Evolutionary conservation across 306 rosid genomes (phyloP).

Genomic region (Quercus bicolor): DNA sequence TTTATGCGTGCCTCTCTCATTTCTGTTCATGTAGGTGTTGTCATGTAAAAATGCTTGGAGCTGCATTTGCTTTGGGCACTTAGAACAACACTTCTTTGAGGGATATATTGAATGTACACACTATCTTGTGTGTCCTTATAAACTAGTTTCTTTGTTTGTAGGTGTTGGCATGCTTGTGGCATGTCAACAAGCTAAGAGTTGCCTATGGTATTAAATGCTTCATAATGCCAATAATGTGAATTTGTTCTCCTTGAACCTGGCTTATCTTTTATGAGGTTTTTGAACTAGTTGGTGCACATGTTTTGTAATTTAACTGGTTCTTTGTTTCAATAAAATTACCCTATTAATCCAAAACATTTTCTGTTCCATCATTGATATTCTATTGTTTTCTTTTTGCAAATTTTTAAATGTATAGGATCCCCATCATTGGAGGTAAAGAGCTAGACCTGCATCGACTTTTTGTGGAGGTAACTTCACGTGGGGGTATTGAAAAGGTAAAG

Average conservation of each 20-base stretch:
- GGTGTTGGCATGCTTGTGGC: background rate
- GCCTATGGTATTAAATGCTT: background rate
- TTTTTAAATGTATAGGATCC: conserved; percentile 49
- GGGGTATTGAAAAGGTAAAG: conserved; percentile 73
- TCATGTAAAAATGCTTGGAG: background rate
- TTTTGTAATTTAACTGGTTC: too few relatives aligned
- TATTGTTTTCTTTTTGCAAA: conserved; percentile 11
- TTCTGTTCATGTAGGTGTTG: background rate
- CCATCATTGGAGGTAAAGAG: conserved; percentile 76
- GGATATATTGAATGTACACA: background rate
- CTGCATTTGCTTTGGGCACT: background rate
- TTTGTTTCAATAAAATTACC: too few relatives aligned
- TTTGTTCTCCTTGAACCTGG: background rate
- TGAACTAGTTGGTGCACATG: too few relatives aligned
- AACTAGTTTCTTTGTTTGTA: background rate
- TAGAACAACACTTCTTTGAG: background rate
- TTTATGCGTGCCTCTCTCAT: background rate
- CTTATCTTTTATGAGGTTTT: background rate
- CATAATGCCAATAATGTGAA: background rate
- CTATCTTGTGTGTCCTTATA: background rate
- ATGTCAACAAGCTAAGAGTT: background rate
- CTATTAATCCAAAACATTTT: too few relatives aligned
- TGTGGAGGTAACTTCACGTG: conserved; percentile 76
- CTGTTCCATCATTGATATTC: background rate
- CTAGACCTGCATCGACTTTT: conserved; percentile 77